Evolutionary conservation across 441 rosid genomes (phyloP).

Genomic region (Pelargonium citronellum): DNA sequence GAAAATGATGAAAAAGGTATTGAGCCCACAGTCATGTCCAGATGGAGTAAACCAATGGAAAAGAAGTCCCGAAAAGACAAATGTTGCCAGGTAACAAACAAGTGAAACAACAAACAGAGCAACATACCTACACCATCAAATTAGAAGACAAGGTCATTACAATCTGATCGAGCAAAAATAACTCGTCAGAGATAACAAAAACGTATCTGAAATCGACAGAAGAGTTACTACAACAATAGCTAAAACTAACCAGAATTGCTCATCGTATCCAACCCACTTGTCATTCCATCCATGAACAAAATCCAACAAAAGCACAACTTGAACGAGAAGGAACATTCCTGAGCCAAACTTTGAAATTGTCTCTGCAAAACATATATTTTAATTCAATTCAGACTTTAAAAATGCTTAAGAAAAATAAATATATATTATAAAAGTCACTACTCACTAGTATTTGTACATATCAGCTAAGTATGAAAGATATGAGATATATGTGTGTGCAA

Average conservation of each 20-base stretch:
- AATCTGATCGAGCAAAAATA: slow-evolving; percentile 16
- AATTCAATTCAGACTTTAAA: neutral
- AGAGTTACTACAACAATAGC: slow-evolving; percentile 1
- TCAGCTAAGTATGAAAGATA: neutral
- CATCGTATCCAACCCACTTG: slow-evolving; percentile 96
- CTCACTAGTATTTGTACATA: neutral
- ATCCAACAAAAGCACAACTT: slow-evolving; percentile 76
- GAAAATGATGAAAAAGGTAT: slow-evolving; percentile 84
- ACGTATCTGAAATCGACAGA: too few species aligned
- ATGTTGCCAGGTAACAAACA: slow-evolving; percentile 78
- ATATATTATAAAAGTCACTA: neutral
- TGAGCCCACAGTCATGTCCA: slow-evolving; percentile 86
- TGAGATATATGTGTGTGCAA: neutral
- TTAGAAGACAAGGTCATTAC: slow-evolving; percentile 1
- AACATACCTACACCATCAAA: slow-evolving; percentile 49
- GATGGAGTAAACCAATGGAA: slow-evolving; percentile 97
- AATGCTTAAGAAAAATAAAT: neutral
- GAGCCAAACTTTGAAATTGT: slow-evolving; percentile 82
- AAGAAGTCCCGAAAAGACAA: slow-evolving; percentile 64
- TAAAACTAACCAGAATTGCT: slow-evolving; percentile 69
- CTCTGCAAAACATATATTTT: slow-evolving; percentile 41
- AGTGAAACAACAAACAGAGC: slow-evolving; percentile 76
- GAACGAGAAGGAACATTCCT: slow-evolving; percentile 80
- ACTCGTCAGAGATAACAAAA: slow-evolving; percentile 6
- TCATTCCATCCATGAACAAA: slow-evolving; percentile 90